Evolutionary conservation across 2,329 filamentous ascomycete species (phyloP), one percentile per base, ranked within the genome.

Genomic region (Albophoma yamanashiensis): DNA sequence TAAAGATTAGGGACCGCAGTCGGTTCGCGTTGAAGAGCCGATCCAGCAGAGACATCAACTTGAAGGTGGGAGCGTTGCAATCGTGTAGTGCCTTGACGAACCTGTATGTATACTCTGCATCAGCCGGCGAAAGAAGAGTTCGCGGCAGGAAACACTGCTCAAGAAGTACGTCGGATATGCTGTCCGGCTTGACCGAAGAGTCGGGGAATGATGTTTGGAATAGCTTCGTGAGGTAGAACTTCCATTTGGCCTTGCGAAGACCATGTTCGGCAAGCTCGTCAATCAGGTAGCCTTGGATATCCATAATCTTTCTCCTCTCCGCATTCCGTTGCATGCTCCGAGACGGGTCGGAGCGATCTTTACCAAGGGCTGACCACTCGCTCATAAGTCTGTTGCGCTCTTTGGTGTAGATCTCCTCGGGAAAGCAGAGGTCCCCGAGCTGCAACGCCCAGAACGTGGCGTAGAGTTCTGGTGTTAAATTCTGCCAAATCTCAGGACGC

Each of bases 101-200:
- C 64, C 87, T 85, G 74, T 92, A 95, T 59, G 86, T 88, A 75
- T 91, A 99, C 66, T 96, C 91, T 0, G 93, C 90, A 71, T 99
- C 94, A 57, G 89, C 82, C 1, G 91, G 85, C 0, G 92, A 96
- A 38, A 96, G 79, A 34, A 94, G 81, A 22, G 95, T 80, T 50
- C 94, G 88, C 12, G 94, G 94, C n/a, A 97, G 75, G 65, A 99
- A 86, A 70, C 94, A 99, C 67, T 95, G 88, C 73, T 97, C 92
- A 12, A 99, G 82, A 22, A 99, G 76, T 4, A 84, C 82, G 66
- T 92, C 85, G 58, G 93, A 89, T 5, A 95, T 79, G 9, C 78
- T 78, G 61, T 89, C 86, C 45, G 82, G 76, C 67, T 86, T 89
- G 27, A 82, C 77, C 62, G 83, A 81, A 64, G 85, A 80, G 12